A percentile compares a stretch with the other conserved stretches of the same genome.
Evolutionary conservation across 805 yeast species (phyloP).

Genomic region (Kodamaea hsintzibuensis): DNA sequence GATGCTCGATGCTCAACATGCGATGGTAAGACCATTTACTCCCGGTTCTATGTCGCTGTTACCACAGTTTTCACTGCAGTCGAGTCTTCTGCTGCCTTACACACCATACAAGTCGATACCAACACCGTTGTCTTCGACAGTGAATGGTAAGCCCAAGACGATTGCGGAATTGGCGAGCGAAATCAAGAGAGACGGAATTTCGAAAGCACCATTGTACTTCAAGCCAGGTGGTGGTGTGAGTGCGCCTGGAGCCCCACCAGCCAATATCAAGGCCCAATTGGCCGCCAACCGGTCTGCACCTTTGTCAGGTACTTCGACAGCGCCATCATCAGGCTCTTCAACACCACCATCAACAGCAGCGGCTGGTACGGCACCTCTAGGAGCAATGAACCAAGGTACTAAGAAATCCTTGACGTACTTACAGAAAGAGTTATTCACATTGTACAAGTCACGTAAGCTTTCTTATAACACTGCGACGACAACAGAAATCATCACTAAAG

Average conservation of each 20-base stretch:
- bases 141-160: slow-evolving; percentile 28
- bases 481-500: slow-evolving; percentile 82
- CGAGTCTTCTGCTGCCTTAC: not conserved
- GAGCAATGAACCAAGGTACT: slow-evolving; percentile 53
- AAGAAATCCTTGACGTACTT: slow-evolving; percentile 76
- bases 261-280: slow-evolving; percentile 45
- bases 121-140: not conserved
- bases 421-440: slow-evolving; percentile 80
- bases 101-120: not conserved
- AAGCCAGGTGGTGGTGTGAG: slow-evolving; percentile 17
- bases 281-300: slow-evolving; percentile 45
- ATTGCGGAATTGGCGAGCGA: slow-evolving; percentile 46
- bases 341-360: slow-evolving; percentile 11
- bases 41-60: not conserved
- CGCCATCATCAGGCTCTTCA: slow-evolving; percentile 17
- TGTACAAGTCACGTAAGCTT: slow-evolving; percentile 71
- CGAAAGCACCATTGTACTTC: slow-evolving; percentile 37
- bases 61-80: not conserved
- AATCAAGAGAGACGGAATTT: slow-evolving; percentile 33
- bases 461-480: slow-evolving; percentile 79
- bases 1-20: slow-evolving; percentile 17
- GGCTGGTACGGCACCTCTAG: slow-evolving; percentile 16
- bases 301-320: slow-evolving; percentile 15
- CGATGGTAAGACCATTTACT: not conserved
- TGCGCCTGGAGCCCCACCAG: not conserved